Evolutionary conservation across 768 basidiomycete species (phyloP).

Genomic region (Phlebiopsis flavidoalba): DNA sequence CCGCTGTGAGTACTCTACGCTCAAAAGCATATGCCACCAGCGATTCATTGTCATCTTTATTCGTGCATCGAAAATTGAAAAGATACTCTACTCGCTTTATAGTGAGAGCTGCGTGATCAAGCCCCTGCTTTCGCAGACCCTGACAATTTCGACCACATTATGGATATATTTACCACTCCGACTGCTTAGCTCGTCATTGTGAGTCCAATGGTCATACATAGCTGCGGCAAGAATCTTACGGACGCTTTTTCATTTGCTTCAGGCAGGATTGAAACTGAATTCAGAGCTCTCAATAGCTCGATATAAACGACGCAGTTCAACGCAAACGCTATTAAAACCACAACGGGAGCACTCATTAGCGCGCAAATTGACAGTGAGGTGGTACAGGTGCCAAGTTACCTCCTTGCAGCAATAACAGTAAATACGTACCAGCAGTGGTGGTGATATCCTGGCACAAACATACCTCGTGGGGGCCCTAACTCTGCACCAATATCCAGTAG

Average conservation of each 20-base stretch:
- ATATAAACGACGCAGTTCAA: conserved; percentile 56
- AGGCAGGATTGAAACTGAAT: conserved; percentile 54
- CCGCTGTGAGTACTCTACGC: conserved; percentile 50
- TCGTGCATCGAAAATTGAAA: no score
- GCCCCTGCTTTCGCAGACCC: conserved; percentile 59
- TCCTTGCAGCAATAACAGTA: no score
- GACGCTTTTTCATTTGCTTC: not conserved
- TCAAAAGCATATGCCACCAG: not conserved
- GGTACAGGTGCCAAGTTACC: conserved; percentile 18
- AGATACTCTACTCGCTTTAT: conserved; percentile 76
- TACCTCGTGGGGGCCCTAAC: no score
- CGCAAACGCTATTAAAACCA: conserved; percentile 56
- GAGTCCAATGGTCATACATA: conserved; percentile 30
- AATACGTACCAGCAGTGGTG: no score
- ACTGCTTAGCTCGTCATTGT: conserved; percentile 49
- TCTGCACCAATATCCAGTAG: no score
- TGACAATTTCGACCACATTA: conserved; percentile 57
- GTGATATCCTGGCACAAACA: no score
- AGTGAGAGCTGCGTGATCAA: conserved; percentile 75
- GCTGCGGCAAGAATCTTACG: not conserved
- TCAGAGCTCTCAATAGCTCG: conserved; percentile 42
- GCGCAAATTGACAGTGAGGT: conserved; percentile 35
- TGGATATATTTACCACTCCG: conserved; percentile 76
- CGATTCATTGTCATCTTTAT: no score
- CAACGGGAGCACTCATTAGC: conserved; percentile 37